Percentiles rank a stretch among this genome's conserved stretches.
These are phyloP conservation scores for Pythium utonaiense DNA, from an alignment of 352 stramenopile species.

Conservation along the genomic window DNA sequence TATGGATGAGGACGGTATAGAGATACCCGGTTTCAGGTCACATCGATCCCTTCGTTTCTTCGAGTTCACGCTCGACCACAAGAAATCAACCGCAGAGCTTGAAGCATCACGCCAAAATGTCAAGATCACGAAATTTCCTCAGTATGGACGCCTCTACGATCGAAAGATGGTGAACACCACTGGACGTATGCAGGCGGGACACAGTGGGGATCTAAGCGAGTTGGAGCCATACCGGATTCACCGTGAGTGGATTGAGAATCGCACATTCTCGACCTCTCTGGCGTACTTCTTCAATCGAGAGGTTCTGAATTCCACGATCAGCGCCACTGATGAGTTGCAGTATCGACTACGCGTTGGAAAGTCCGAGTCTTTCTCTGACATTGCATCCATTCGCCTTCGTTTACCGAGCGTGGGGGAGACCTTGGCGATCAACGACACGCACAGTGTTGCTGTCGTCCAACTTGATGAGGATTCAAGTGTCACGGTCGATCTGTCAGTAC, in stretches of 20 bases:
- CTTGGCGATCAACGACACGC: not conserved
- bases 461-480: conserved; percentile 55
- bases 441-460: conserved; percentile 19
- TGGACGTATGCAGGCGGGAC: conserved; percentile 2
- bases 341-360: conserved; percentile 53
- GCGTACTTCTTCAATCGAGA: conserved; percentile 32
- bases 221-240: conserved; percentile 33
- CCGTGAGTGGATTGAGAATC: conserved; percentile 16
- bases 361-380: conserved; percentile 22
- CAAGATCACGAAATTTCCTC: conserved; percentile 41
- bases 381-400: conserved; percentile 28
- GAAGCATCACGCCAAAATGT: conserved; percentile 22
- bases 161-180: conserved; percentile 29
- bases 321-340: conserved; percentile 36
- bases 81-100: too few relatives aligned
- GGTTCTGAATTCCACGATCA: conserved; percentile 10
- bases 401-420: not conserved
- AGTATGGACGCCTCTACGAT: conserved; percentile 57
- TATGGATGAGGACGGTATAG: conserved; percentile 19
- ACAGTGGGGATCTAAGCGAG: conserved; percentile 4
- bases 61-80: not conserved
- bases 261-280: conserved; percentile 44
- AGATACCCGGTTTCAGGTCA: not conserved
- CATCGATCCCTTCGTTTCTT: not conserved
- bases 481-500: conserved; percentile 27